These are phyloP conservation scores for Pseudodiploospora longispora DNA, from an alignment of 2,329 filamentous ascomycete genomes.

Conservation along the genomic window DNA sequence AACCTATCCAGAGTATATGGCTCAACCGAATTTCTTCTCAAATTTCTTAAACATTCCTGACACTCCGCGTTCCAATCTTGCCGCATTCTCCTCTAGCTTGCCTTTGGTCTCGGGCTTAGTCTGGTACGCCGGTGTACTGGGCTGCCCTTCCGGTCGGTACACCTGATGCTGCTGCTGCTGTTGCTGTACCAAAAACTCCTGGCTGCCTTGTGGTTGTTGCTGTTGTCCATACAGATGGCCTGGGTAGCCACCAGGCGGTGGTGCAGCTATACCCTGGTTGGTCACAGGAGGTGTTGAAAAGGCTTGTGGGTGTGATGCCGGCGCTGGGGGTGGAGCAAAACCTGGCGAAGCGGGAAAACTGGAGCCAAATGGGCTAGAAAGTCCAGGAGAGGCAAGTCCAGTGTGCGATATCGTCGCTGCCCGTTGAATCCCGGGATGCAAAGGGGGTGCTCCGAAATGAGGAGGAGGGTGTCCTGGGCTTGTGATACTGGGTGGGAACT, in stretches of 20 bases:
- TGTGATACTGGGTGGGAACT: constrained; percentile 37
- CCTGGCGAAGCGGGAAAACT: constrained; percentile 38
- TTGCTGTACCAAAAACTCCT: constrained; percentile 36
- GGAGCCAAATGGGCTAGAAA: constrained; percentile 36
- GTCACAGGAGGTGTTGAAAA: constrained; percentile 25
- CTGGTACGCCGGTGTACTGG: constrained; percentile 38
- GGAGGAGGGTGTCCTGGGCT: constrained; percentile 34
- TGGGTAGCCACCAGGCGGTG: constrained; percentile 47
- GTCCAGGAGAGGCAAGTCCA: constrained; percentile 29
- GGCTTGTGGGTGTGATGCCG: constrained; percentile 17
- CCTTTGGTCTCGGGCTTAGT: constrained; percentile 38
- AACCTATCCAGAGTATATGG: no score
- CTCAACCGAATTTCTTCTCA: constrained; percentile 62
- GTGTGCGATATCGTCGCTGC: constrained; percentile 36
- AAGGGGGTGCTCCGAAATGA: constrained; percentile 28
- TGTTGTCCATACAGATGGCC: constrained; percentile 39
- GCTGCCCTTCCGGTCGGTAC: constrained; percentile 60
- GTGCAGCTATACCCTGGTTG: constrained; percentile 28
- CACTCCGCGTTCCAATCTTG: constrained; percentile 60
- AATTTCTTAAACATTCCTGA: constrained; percentile 68
- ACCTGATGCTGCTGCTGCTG: constrained; percentile 65
- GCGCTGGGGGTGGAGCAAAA: constrained; percentile 30
- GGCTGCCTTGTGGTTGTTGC: constrained; percentile 15
- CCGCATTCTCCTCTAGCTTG: constrained; percentile 57
- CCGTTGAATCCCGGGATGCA: constrained; percentile 39